Percentiles rank a stretch among this genome's conserved stretches.
Evolutionary conservation across 2,329 filamentous ascomycete genomes (phyloP).

Genomic region (Cryphonectria parasitica): DNA sequence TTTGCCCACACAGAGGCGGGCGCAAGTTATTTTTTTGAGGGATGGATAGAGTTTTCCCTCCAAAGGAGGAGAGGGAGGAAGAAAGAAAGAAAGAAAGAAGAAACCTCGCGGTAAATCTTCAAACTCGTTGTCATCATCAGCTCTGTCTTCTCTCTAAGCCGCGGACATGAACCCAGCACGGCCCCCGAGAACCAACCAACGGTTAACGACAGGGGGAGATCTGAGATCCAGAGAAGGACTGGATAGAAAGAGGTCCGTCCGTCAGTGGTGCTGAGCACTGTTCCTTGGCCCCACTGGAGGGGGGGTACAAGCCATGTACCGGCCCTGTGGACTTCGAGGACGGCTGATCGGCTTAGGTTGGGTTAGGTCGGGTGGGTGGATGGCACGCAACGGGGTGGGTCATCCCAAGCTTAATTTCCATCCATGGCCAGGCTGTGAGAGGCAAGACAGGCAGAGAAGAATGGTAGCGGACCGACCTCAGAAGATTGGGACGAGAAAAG

Average conservation of each 20-base stretch:
- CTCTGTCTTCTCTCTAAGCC: neutral
- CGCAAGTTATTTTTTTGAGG: neutral
- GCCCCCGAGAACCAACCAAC: neutral
- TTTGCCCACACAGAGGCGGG: neutral
- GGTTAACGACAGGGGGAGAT: neutral
- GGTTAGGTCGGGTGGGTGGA: neutral
- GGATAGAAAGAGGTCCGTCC: neutral
- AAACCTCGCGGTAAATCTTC: no score
- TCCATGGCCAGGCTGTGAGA: neutral
- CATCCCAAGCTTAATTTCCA: slow-evolving; percentile 4
- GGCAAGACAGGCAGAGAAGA: no score
- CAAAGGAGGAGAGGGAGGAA: neutral
- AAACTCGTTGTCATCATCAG: neutral
- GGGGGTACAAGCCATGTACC: no score
- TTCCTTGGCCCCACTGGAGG: neutral
- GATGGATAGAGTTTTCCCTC: neutral
- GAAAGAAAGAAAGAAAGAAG: neutral
- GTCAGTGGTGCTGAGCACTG: neutral
- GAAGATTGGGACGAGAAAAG: neutral
- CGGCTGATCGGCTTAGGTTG: neutral
- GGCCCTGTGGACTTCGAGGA: neutral
- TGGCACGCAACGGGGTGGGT: neutral
- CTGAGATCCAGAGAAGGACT: neutral
- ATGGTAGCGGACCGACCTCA: neutral
- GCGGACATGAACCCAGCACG: neutral